Base-by-base conservation (phyloP, 768 basidiomycete species). In the Pisolithus microcarpus region DNA sequence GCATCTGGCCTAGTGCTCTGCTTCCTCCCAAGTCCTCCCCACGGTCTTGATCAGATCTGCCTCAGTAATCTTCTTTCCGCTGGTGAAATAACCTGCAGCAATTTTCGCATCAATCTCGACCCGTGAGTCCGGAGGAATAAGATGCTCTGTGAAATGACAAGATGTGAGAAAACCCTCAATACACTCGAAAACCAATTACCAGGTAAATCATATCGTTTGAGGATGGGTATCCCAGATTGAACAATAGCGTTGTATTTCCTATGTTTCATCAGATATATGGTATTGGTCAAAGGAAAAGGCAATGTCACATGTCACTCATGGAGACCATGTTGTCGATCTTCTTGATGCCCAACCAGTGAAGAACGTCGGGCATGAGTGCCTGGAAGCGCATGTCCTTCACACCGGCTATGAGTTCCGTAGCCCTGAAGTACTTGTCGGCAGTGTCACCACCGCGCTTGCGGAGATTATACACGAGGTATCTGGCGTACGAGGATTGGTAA, bases 81-180 rank as follows among this genome's bases (percentile, higher is more conserved):
- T 86, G 28, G 87, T 83, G 70, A 90, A 95, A 66, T 97, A 98
- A 7, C 93, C 94, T 5, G 90, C 85, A 10, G 90, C 89, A 58
- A 93, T 92, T 79, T 96, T 97, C 34, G 94, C 94, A 57, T 96
- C 91, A 55, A 95, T 96, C 72, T 97, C 94, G 24, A 97, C 94
- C 15, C 83, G 80, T 39, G 87, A 87, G 68, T 92, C 89, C 34
- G 86, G 87, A 0, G 91, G 92, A 55, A 96, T 88, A 50, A 96
- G 81, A 56, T 95, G 79, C 48, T 90, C 90, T 81, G 52, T 13
- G 19, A 39, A 10, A 19, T 39, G 2, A 5, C 8, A 31, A 34
- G 19, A 3, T n/a, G 5, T 26, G 34, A 34, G 13, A 46, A 38
- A 8, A 18, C 55, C 7, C 44, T 21, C 34, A 7, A 26, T 31